Evolutionary conservation across 768 basidiomycete genomes (phyloP).

Genomic region (Brasilioporus rufonigricans): DNA sequence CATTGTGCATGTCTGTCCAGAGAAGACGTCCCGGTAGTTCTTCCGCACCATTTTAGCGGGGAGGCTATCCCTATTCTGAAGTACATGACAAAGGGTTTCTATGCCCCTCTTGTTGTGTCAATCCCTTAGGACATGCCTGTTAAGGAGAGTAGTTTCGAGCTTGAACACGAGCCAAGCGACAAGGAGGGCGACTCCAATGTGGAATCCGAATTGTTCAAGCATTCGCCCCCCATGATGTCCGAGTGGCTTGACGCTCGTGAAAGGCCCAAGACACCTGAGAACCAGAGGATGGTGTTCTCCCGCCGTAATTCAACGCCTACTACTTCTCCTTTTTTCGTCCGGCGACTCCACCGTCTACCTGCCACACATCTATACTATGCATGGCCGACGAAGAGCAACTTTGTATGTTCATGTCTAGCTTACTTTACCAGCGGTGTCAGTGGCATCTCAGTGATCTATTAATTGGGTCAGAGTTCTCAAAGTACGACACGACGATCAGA

Average conservation of each 20-base stretch:
- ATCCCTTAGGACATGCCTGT: neutral
- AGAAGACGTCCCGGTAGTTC: conserved; percentile 2
- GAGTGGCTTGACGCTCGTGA: conserved; percentile 2
- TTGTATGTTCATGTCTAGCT: conserved; percentile 5
- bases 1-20: neutral
- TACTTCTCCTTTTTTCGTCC: neutral
- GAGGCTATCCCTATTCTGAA: conserved; percentile 3
- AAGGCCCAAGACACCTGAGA: neutral
- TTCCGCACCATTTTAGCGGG: conserved; percentile 8
- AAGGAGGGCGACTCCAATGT: neutral
- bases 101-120: conserved; percentile 1
- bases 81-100: neutral
- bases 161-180: neutral
- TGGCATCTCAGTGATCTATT: conserved; percentile 5
- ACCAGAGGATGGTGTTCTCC: neutral
- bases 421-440: conserved; percentile 4
- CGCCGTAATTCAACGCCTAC: conserved; percentile 1
- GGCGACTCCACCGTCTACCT: neutral
- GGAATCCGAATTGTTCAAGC: neutral
- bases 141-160: neutral
- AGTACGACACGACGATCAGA: conserved; percentile 1
- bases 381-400: conserved; percentile 8
- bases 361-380: conserved; percentile 7
- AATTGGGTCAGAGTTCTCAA: conserved; percentile 6
- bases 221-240: conserved; percentile 1